phyloP scores from a whole-genome alignment of 2,329 filamentous ascomycete species.

The Neonectria neomacrospora region DNA sequence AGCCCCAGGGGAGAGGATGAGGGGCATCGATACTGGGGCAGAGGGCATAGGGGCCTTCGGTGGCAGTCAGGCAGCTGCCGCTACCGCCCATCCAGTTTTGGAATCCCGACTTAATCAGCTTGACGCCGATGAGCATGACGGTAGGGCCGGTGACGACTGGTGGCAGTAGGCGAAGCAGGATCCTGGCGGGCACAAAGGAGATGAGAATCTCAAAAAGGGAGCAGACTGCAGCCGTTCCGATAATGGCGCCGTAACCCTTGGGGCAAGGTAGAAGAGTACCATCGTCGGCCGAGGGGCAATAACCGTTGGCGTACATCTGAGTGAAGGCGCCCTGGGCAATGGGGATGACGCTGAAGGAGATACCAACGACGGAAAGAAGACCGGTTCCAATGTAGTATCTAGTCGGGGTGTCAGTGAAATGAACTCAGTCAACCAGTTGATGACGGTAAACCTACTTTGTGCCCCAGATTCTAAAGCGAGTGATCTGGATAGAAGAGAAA shows the following conservation, averaged over 20 bases:
- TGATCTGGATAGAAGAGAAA: slow-evolving; percentile 80
- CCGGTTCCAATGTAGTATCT: slow-evolving; percentile 84
- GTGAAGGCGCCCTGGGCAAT: slow-evolving; percentile 71
- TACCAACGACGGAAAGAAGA: slow-evolving; percentile 81
- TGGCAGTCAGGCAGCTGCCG: slow-evolving; percentile 63
- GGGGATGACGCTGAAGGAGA: slow-evolving; percentile 50
- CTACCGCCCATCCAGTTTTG: slow-evolving; percentile 82
- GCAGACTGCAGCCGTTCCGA: slow-evolving; percentile 75
- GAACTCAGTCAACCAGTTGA: neutral
- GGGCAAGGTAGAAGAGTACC: slow-evolving; percentile 79
- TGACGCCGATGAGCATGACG: slow-evolving; percentile 76
- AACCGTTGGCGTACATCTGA: slow-evolving; percentile 83
- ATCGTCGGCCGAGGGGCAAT: slow-evolving; percentile 67
- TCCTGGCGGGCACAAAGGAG: slow-evolving; percentile 76
- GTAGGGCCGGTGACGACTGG: slow-evolving; percentile 82
- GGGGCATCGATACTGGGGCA: slow-evolving; percentile 77
- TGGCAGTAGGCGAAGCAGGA: slow-evolving; percentile 79
- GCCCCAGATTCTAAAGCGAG: slow-evolving; percentile 76
- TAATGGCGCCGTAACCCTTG: slow-evolving; percentile 76
- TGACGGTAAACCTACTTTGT: slow-evolving; percentile 60
- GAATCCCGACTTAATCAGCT: slow-evolving; percentile 77
- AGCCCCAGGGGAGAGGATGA: slow-evolving; percentile 80
- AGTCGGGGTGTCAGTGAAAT: slow-evolving; percentile 11
- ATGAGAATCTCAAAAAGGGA: slow-evolving; percentile 77
- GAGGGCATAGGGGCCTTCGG: slow-evolving; percentile 67